phyloP scores from a whole-genome alignment of 2,329 filamentous ascomycete genomes.

The Helotiales sp. region DNA sequence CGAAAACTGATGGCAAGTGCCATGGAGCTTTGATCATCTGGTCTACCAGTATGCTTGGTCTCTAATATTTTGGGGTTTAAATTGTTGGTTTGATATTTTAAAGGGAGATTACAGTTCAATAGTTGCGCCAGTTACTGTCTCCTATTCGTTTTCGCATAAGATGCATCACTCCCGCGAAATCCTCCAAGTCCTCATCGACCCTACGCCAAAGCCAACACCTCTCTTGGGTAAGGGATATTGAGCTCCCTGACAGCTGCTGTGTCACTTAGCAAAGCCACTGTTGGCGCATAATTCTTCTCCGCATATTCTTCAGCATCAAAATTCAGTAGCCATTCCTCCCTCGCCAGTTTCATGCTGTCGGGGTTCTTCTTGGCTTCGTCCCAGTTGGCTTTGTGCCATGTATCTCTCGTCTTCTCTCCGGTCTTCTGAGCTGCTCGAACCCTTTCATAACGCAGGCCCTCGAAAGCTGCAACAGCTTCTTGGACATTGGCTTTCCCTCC shows the following conservation, averaged over 20 bases:
- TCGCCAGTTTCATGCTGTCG: slow-evolving; percentile 29
- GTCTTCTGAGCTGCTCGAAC: slow-evolving; percentile 37
- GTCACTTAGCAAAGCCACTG: slow-evolving; percentile 26
- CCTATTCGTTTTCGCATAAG: no score
- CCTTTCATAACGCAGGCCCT: slow-evolving; percentile 35
- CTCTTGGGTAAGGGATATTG: slow-evolving; percentile 20
- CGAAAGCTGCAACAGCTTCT: slow-evolving; percentile 31
- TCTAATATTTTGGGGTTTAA: no score
- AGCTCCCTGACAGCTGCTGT: slow-evolving; percentile 21
- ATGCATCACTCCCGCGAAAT: no score
- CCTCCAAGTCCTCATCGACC: no score
- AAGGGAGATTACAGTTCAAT: no score
- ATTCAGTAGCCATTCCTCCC: slow-evolving; percentile 34
- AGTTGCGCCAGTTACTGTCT: no score
- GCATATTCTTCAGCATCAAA: slow-evolving; percentile 37
- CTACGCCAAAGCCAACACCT: slow-evolving; percentile 19
- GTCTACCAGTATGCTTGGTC: no score
- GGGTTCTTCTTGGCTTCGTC: slow-evolving; percentile 36
- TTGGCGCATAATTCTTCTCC: slow-evolving; percentile 31
- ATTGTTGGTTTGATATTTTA: no score
- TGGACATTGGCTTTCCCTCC: slow-evolving; percentile 31
- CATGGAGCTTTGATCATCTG: no score
- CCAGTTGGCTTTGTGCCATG: slow-evolving; percentile 36
- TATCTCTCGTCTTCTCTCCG: slow-evolving; percentile 32
- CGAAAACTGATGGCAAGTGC: no score